These are phyloP conservation scores for Plectosphaerella plurivora DNA, from an alignment of 2,329 filamentous ascomycete species.

Conservation along the genomic window DNA sequence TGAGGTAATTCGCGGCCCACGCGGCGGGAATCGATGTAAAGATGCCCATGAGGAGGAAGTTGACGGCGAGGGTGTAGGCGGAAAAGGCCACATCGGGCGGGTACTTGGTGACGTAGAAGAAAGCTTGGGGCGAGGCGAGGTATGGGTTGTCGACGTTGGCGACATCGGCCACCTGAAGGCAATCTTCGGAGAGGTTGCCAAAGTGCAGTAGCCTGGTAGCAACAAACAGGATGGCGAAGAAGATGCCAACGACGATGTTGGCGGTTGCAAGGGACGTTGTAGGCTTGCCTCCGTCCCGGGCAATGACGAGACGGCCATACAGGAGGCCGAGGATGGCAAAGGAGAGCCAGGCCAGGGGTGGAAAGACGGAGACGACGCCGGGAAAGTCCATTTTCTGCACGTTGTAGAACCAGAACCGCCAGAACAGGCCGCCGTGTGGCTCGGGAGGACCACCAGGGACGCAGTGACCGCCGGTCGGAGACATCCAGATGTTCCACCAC, in stretches of 20 bases:
- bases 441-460: not conserved
- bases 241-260: constrained; percentile 21
- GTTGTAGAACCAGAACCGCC: constrained; percentile 36
- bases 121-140: constrained; percentile 32
- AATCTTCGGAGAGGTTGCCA: constrained; percentile 39
- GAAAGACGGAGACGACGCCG: constrained; percentile 33
- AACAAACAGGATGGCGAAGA: constrained; percentile 32
- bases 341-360: constrained; percentile 41
- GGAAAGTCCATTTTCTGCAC: constrained; percentile 13
- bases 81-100: constrained; percentile 42
- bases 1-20: constrained; percentile 21
- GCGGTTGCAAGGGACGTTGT: constrained; percentile 19
- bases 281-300: constrained; percentile 8
- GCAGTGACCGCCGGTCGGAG: constrained; percentile 33
- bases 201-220: constrained; percentile 34
- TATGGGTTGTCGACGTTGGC: constrained; percentile 28
- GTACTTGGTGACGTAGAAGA: constrained; percentile 43
- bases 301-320: constrained; percentile 33
- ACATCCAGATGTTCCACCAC: constrained; percentile 43
- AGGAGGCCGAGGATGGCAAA: constrained; percentile 39
- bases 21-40: constrained; percentile 27
- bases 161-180: constrained; percentile 26
- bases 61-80: constrained; percentile 32
- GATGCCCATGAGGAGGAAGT: constrained; percentile 31
- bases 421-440: constrained; percentile 16